Evolutionary conservation across 2,329 filamentous ascomycete genomes (phyloP), one percentile per base, ranked within the genome.

Genomic region (Fonsecaea monophora): DNA sequence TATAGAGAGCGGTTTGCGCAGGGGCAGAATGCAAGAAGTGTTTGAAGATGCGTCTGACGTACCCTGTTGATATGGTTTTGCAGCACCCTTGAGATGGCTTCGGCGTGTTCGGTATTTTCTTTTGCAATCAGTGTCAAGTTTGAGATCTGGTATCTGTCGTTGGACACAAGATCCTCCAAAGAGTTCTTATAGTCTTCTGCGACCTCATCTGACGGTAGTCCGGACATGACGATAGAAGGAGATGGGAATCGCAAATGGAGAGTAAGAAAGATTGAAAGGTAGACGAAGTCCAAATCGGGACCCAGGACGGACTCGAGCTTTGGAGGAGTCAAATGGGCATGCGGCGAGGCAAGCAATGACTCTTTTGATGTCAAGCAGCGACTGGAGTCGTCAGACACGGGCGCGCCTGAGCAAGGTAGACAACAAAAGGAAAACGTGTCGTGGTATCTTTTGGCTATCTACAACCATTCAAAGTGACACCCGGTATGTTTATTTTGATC

Each of bases 71-170:
- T 97, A 77, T 99, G 95, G 71, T 94, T 91, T 78, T 96, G 92
- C 73, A 99, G 82, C 57, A 92, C 92, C 75, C 92, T 89, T 18
- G 95, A 94, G 75, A 99, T 98, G 71, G 91, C 92, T 78, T 96
- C 88, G 40, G 95, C 95, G 83, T 97, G 91, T 80, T 96, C 93
- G 72, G 94, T 97, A 76, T 96, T 97, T 80, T 99, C 95, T 79
- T 96, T 92, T 67, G 95, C 95, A 80, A 99, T 98, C 78, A 97
- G 89, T 69, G 95, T 99, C 81, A 99, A 82, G 81, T 96, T 98
- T 84, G 91, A 94, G 79, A 99, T 99, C 81, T 98, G 94, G 80
- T 92, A 92, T 76, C 93, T 90, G 81, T 92, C 92, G 82, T 97
- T 97, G 77, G 89, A 87, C 72, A 91, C 92, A 75, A 99, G 85